Evolutionary conservation across 805 yeast species (phyloP), one percentile per base, ranked within the genome.

Genomic region (Candida stauntonica): DNA sequence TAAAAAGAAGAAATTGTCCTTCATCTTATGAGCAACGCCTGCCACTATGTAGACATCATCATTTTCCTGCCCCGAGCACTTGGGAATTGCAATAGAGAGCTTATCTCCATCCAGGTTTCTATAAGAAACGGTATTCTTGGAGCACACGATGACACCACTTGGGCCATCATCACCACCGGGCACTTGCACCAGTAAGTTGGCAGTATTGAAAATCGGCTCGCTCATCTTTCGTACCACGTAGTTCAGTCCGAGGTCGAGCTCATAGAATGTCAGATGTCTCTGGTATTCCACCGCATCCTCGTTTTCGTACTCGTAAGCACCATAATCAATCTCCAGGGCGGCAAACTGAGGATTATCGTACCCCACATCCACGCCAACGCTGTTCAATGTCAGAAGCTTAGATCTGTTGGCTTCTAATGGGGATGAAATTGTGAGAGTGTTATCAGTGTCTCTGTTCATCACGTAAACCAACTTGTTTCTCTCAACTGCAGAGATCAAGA

Each of bases 311-410:
- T 63, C 63, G 35, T 51, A 54, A 1, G 61, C 64, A 6, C 65
- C 52, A 41, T 75, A 70, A 37, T 76, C 81, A 7, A 74, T 62
- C 54, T 91, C 98, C 7, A 93, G 61, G 0, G 89, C 72, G 0
- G 87, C 94, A 71, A 89, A 91, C 8, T 77, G 55, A 0, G 98
- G 98, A 52, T 87, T 88, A 15, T 83, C 93, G 57, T 70, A 81
- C 0, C 81, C 85, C 3, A 81, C 82, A 55, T 88, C 95, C 33
- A 91, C 55, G 0, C 83, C 81, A 14, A 73, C 60, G 2, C 79
- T 51, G 13, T 59, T 59, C 23, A 82, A 63, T 0, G 88, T 77
- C 7, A 87, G 53, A 1, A 62, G 50, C 23, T 67, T 61, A 5
- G 77, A 66, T 20, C 74, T 62, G 31, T 69, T 67, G 1, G 84